These are phyloP conservation scores for Umbelopsis sp. DNA, from an alignment of 192 early-diverging fungal genomes.

Conservation along the genomic window DNA sequence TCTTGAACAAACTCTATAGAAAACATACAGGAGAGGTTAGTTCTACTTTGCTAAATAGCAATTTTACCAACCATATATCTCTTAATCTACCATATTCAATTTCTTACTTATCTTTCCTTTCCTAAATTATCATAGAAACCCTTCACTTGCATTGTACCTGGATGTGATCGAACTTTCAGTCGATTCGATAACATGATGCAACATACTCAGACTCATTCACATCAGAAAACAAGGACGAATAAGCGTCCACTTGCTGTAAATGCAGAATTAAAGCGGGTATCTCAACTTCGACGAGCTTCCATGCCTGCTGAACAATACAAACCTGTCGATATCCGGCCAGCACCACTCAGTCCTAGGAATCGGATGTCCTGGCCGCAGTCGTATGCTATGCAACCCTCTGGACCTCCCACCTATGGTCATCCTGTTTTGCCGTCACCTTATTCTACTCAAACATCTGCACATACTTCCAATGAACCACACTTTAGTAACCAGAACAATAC, in stretches of 20 bases:
- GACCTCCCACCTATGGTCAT: not conserved
- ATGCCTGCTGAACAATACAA: not conserved
- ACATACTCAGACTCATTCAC: conserved; percentile 70
- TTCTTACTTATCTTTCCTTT: not conserved
- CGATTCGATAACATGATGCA: conserved; percentile 84
- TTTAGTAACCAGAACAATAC: not conserved
- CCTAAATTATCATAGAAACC: conserved; percentile 52
- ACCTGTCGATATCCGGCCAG: conserved; percentile 5
- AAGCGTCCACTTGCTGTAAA: not conserved
- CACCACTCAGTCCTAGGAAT: not conserved
- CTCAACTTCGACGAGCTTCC: not conserved
- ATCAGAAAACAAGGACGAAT: conserved; percentile 18
- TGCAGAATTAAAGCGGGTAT: not conserved
- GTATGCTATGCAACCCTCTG: not conserved
- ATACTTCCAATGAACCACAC: not conserved
- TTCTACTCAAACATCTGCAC: not conserved
- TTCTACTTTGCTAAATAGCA: no score
- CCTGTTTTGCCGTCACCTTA: not conserved
- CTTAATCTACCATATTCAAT: no score
- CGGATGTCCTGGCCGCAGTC: conserved; percentile 8
- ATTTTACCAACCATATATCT: no score
- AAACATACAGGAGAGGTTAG: conserved; percentile 28
- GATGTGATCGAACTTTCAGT: conserved; percentile 67
- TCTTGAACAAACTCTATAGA: not conserved
- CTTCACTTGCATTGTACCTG: conserved; percentile 67